These are phyloP conservation scores for Fusarium euwallaceae DNA, from an alignment of 2,329 filamentous ascomycete genomes.

Conservation along the genomic window DNA sequence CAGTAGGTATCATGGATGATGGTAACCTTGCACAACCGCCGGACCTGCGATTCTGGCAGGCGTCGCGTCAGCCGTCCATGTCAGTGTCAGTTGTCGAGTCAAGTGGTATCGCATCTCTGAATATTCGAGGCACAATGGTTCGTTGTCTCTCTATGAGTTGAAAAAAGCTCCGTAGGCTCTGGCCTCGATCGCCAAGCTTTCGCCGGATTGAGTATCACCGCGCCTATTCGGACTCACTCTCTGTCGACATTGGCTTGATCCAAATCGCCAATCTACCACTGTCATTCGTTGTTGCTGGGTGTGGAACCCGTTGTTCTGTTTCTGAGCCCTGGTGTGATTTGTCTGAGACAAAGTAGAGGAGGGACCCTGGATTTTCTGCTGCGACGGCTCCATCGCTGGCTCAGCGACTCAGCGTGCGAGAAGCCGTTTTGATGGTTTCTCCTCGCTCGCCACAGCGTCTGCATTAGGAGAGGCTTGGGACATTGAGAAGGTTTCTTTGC, in stretches of 20 bases:
- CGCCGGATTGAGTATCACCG: slow-evolving; percentile 10
- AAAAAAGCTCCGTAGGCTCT: slow-evolving; percentile 10
- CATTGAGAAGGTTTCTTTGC: slow-evolving; percentile 13
- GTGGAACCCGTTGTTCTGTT: slow-evolving; percentile 40
- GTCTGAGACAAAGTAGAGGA: slow-evolving; percentile 40
- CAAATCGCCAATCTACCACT: slow-evolving; percentile 30
- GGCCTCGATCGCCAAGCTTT: slow-evolving; percentile 21
- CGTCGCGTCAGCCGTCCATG: slow-evolving; percentile 17
- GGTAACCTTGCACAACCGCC: slow-evolving; percentile 36
- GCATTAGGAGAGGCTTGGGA: slow-evolving; percentile 24
- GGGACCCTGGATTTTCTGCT: slow-evolving; percentile 40
- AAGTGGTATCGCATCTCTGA: slow-evolving; percentile 6
- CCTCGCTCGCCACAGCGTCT: slow-evolving; percentile 17
- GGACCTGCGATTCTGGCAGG: slow-evolving; percentile 31
- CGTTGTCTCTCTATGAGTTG: slow-evolving; percentile 23
- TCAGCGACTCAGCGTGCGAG: slow-evolving; percentile 22
- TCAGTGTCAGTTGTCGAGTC: slow-evolving; percentile 13
- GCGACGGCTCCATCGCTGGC: slow-evolving; percentile 15
- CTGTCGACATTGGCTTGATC: slow-evolving; percentile 8
- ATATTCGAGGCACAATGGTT: slow-evolving; percentile 14
- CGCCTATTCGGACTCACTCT: slow-evolving; percentile 21
- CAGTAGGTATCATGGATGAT: slow-evolving; percentile 23
- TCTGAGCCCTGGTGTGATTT: slow-evolving; percentile 40
- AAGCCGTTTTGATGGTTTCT: slow-evolving; percentile 28
- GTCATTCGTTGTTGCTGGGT: slow-evolving; percentile 31